Base-by-base conservation (phyloP, 2,329 filamentous ascomycete genomes). In the Pestalotiopsis sp. region DNA sequence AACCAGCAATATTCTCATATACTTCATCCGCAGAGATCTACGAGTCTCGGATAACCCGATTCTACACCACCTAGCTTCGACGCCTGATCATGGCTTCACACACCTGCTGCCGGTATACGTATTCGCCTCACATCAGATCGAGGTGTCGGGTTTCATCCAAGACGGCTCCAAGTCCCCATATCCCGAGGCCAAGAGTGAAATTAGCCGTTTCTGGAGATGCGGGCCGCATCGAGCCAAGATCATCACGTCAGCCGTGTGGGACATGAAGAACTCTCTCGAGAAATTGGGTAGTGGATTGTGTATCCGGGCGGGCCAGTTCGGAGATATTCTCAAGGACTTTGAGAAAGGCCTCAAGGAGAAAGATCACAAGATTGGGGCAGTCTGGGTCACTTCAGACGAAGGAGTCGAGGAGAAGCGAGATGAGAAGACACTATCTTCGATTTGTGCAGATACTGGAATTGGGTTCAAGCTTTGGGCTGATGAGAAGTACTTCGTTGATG, bases 401-500 rank as follows among this genome's bases (percentile, higher is more conserved):
- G 88, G 90, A 0, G 83, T 84, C 2, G 92, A 95, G 72, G 92
- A 95, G 76, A 84, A 86, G 67, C 77, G 80, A 4, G 91, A 94
- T 66, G 89, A 94, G 72, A 78, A 81, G 24, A 81, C 80, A 0
- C 81, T 93, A 1, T 81, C 83, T 35, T 75, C 80, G 0, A 75
- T 88, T 0, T 89, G 91, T 66, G 78, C 84, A 24, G 76, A 83
- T 13, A 78, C 84, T 3, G 83, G 81, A 0, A 81, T 89, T 3
- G 83, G 88, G 1, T 92, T 93, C 76, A 86, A 87, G 75, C 68
- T 89, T 1, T 94, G 89, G 88, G 78, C 79, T 0, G 92, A 95
- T 72, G 92, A 94, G 77, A 95, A 94, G 76, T 94, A 92, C 72
- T 90, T 90, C 68, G 84, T 94, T 64, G 90, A 94, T 73, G 91